Evolutionary conservation across 2,329 filamentous ascomycete genomes (phyloP).

Genomic region (Diaporthe caulivora): DNA sequence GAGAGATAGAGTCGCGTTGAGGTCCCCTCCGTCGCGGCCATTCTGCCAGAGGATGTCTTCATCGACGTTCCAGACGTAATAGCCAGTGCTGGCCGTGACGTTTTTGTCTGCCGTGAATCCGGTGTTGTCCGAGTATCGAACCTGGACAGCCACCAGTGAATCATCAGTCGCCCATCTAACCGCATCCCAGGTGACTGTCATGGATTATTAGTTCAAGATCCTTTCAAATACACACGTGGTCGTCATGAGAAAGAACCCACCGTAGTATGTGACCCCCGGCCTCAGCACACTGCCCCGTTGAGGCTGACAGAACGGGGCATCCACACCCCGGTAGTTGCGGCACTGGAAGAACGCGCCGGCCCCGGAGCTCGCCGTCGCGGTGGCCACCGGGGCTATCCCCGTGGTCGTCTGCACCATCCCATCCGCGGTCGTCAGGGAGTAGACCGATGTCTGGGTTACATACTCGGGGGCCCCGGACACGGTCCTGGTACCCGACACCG

Average conservation of each 20-base stretch:
- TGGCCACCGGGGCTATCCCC: constrained; percentile 48
- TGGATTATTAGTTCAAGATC: background rate
- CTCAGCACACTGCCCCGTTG: constrained; percentile 46
- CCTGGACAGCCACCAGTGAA: constrained; percentile 42
- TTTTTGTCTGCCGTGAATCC: constrained; percentile 39
- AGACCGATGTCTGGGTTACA: constrained; percentile 47
- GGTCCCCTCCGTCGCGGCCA: constrained; percentile 10
- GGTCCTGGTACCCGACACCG: constrained; percentile 46
- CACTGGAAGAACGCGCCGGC: constrained; percentile 50
- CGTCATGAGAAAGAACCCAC: constrained; percentile 41
- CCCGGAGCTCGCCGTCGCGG: constrained; percentile 43
- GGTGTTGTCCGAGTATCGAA: constrained; percentile 38
- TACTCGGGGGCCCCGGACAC: constrained; percentile 46
- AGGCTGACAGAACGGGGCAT: constrained; percentile 51
- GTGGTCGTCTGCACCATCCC: constrained; percentile 47
- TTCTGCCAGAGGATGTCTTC: constrained; percentile 41
- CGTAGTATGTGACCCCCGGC: constrained; percentile 50
- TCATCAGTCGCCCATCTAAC: constrained; percentile 44
- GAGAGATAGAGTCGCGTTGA: constrained; percentile 43
- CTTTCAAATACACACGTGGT: background rate
- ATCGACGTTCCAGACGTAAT: constrained; percentile 46
- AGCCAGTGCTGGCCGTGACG: constrained; percentile 46
- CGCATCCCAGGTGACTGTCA: constrained; percentile 50
- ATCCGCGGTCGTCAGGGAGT: constrained; percentile 45
- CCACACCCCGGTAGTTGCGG: constrained; percentile 43